phyloP scores from a whole-genome alignment of 2,329 filamentous ascomycete genomes.

The Ceratocystis ficicola region DNA sequence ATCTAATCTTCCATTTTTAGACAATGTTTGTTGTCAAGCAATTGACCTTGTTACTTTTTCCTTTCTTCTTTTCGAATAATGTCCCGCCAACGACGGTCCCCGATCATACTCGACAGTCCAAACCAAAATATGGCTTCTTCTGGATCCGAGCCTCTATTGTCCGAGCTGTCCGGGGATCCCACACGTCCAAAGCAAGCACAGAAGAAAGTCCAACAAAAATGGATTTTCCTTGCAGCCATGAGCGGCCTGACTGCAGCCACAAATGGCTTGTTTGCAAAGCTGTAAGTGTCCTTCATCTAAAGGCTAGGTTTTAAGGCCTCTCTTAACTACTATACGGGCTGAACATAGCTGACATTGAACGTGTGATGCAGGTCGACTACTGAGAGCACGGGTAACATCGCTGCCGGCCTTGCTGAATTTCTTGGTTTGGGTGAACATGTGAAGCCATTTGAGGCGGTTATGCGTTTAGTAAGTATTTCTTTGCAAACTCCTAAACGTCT shows the following conservation, averaged over 20 bases:
- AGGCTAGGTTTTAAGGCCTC: background rate
- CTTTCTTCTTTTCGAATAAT: conserved; percentile 22
- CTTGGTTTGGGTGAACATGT: conserved; percentile 35
- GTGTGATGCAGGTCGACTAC: conserved; percentile 41
- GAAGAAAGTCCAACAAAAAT: conserved; percentile 30
- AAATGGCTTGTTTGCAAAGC: conserved; percentile 73
- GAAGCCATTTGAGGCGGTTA: conserved; percentile 36
- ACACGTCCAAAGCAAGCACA: background rate
- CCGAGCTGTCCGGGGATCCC: conserved; percentile 28
- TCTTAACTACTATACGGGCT: background rate
- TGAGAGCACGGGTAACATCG: conserved; percentile 40
- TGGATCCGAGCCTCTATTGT: conserved; percentile 5
- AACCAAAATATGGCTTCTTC: background rate
- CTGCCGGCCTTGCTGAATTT: conserved; percentile 34
- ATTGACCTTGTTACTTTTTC: background rate
- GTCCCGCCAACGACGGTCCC: background rate
- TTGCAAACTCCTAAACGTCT: background rate
- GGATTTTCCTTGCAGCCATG: conserved; percentile 58
- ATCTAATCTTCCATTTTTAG: no score
- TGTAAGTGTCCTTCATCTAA: conserved; percentile 40
- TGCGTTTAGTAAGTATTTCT: conserved; percentile 37
- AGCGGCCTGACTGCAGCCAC: conserved; percentile 68
- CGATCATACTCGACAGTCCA: background rate
- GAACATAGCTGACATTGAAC: background rate
- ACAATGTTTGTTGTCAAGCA: no score